A percentile compares a stretch with the other conserved stretches of the same genome.
These are phyloP conservation scores for Malus asiatica DNA, from an alignment of 306 rosid species.

Conservation along the genomic window DNA sequence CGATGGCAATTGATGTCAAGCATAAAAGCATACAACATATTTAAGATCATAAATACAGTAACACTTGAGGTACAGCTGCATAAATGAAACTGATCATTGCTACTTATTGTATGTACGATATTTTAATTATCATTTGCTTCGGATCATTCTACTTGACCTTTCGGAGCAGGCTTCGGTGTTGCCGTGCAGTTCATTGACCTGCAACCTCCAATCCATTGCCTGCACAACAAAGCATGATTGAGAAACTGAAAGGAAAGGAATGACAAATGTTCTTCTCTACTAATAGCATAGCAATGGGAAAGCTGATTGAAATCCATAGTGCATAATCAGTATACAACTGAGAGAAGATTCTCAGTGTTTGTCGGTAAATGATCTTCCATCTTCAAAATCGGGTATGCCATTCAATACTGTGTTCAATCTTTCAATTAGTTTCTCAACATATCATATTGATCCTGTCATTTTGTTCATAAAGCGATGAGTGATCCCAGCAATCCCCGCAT, in stretches of 20 bases:
- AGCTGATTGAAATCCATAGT: background rate
- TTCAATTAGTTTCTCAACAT: background rate
- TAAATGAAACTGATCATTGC: background rate
- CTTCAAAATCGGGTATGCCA: background rate
- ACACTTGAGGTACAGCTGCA: background rate
- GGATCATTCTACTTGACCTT: background rate
- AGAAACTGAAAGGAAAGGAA: background rate
- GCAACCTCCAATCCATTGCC: conserved; percentile 90
- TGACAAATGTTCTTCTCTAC: background rate
- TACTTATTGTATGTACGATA: background rate
- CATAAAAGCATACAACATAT: background rate
- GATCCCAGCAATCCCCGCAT: background rate
- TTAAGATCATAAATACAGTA: background rate
- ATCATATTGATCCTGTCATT: background rate
- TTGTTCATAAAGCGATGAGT: background rate
- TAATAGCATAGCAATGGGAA: background rate
- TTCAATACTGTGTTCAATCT: background rate
- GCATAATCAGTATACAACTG: background rate
- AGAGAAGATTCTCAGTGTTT: background rate
- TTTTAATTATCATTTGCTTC: background rate
- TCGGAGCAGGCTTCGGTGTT: background rate
- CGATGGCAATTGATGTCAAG: background rate
- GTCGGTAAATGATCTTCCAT: no score
- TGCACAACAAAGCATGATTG: conserved; percentile 2
- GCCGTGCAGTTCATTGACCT: conserved; percentile 21